Base-by-base conservation (phyloP, 163 green algal genomes). In the Chlorella variabilis region DNA sequence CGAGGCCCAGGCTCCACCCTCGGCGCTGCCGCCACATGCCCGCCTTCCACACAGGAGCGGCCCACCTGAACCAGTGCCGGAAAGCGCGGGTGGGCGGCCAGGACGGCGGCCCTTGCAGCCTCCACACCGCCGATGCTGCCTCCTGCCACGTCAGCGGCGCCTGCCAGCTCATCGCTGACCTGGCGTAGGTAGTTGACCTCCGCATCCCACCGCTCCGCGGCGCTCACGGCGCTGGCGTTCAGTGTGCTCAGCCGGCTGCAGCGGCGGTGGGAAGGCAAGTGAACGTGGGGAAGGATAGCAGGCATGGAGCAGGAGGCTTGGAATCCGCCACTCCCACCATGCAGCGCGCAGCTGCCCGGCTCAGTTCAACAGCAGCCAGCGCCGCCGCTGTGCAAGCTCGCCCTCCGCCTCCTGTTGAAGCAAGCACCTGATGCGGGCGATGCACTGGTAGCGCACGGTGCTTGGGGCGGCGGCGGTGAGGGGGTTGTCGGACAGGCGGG, bases 121-220 rank as follows among this genome's bases (percentile, higher is more conserved):
- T 25, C 39, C 27, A 45, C 59, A 49, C 21, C 58, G 29, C 75
- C 59, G n/a, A n/a, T n/a, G n/a, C n/a, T n/a, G n/a, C n/a, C n/a
- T n/a, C n/a, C n/a, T n/a, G n/a, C n/a, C n/a, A n/a, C n/a, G n/a
- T n/a, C n/a, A n/a, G n/a, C n/a, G 13, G 58, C 74, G 0, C 27
- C 41, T 23, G 75, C 75, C 75, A 71, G 29, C 75, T 81, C 75
- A 71, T 81, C 75, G 2, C 58, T 81, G 59, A 71, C 31, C 20
- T 61, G 61, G 31, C 89, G 85, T n/a, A 98, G 80, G 85, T 98
- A 98, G n/a, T 89, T 87, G 39, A 97, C 82, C 84, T 98, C 95
- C 59, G 86, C 86, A 73, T 98, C 95, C n/a, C 86, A 83, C 1
- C 95, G 84, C 85, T 98, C 95, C 1, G 81, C 85, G 11, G 82